Evolutionary conservation across 78 protist genomes (phyloP).

Genomic region (Dictyostelium firmibasis): DNA sequence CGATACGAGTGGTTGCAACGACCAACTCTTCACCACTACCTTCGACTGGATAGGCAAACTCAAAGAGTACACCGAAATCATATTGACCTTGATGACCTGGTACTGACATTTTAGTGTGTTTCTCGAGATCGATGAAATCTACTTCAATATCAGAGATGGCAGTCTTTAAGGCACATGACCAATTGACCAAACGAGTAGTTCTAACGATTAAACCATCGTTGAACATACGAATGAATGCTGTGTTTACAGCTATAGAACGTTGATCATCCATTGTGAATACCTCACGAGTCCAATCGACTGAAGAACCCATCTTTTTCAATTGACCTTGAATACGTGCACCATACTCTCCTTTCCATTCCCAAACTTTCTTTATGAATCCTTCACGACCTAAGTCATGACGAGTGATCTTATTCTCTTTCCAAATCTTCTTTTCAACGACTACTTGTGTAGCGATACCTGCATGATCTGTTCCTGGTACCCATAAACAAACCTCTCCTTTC

Average conservation of each 20-base stretch:
- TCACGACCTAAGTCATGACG: constrained; percentile 97
- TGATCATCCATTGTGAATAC: constrained; percentile 97
- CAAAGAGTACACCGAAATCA: constrained; percentile 90
- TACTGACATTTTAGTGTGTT: constrained; percentile 75
- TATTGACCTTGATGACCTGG: constrained; percentile 88
- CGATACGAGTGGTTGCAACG: constrained; percentile 99
- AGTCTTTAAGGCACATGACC: constrained; percentile 97
- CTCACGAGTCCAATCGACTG: constrained; percentile 99
- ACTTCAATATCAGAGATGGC: constrained; percentile 98
- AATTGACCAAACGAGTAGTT: constrained; percentile 95
- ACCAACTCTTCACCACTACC: constrained; percentile 88
- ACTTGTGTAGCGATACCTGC: constrained; percentile 96
- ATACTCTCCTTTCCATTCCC: constrained; percentile 96
- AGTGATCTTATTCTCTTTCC: constrained; percentile 63
- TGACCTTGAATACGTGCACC: constrained; percentile 94
- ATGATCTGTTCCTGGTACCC: constrained; percentile 99
- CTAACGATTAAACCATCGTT: constrained; percentile 91
- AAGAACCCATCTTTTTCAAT: constrained; percentile 93
- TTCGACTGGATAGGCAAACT: constrained; percentile 94
- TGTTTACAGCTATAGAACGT: constrained; percentile 86
- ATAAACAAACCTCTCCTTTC: constrained; percentile 94
- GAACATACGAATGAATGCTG: constrained; percentile 94
- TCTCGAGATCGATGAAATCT: constrained; percentile 88
- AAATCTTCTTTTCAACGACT: constrained; percentile 96
- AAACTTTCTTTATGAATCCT: constrained; percentile 92